Conservation (phyloP, 2,329 filamentous ascomycete genomes). For the Colletotrichum sp. region DNA sequence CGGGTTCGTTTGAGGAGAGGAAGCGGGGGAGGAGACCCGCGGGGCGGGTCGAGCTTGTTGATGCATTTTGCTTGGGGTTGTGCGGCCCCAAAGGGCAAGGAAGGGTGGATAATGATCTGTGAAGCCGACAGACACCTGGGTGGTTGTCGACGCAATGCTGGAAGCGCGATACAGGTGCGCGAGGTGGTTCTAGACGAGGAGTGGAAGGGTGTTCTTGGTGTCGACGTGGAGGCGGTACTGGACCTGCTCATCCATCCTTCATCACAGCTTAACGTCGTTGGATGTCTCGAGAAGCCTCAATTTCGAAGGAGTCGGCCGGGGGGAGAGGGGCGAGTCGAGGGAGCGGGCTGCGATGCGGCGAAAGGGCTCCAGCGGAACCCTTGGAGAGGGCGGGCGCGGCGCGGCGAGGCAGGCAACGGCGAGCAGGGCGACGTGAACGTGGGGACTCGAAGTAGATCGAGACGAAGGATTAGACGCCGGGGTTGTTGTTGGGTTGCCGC, state of each 20-base stretch:
- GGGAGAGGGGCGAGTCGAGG: neutral
- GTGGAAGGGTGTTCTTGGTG: neutral
- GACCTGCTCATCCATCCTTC: slow-evolving; percentile 23
- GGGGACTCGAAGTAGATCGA: neutral
- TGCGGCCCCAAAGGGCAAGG: neutral
- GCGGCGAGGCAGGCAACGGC: slow-evolving; percentile 5
- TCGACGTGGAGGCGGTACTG: slow-evolving; percentile 16
- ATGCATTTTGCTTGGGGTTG: slow-evolving; percentile 69
- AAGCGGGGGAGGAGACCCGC: slow-evolving; percentile 74
- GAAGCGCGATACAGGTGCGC: neutral
- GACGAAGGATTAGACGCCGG: neutral
- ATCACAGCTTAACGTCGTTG: neutral
- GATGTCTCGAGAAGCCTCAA: neutral
- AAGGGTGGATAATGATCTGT: neutral
- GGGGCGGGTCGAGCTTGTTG: slow-evolving; percentile 83
- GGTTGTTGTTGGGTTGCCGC: neutral
- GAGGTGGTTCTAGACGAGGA: neutral
- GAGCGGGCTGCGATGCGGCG: neutral
- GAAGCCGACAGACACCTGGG: neutral
- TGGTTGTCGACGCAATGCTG: neutral
- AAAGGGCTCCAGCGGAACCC: neutral
- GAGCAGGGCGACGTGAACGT: neutral
- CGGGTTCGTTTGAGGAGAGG: slow-evolving; percentile 74
- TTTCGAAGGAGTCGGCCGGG: neutral
- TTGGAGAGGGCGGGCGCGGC: neutral